Percentiles rank a stretch among this genome's conserved stretches.
These are phyloP conservation scores for Datura wrightii DNA, from an alignment of 257 asterid genomes.

Conservation along the genomic window DNA sequence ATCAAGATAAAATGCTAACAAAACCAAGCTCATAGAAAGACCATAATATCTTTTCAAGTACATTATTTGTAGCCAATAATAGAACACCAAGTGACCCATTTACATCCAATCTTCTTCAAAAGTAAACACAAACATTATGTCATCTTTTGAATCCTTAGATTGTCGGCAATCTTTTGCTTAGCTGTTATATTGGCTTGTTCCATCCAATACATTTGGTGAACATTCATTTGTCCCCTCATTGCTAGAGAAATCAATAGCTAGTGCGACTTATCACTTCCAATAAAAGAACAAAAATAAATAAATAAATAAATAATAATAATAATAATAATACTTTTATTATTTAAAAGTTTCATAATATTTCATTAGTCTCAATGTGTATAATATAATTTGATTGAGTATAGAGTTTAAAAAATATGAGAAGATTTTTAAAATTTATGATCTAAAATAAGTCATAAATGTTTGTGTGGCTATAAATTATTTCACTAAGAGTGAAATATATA, in stretches of 20 bases:
- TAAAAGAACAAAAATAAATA: too few relatives aligned
- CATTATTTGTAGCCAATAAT: background rate
- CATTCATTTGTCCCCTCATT: background rate
- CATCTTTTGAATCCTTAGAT: background rate
- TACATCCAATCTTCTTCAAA: background rate
- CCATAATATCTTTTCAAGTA: background rate
- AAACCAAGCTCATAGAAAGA: background rate
- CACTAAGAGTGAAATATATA: too few relatives aligned
- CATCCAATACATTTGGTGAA: background rate
- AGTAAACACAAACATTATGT: background rate
- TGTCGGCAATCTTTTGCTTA: background rate
- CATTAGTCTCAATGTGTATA: too few relatives aligned
- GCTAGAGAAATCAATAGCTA: background rate
- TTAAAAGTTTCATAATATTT: too few relatives aligned
- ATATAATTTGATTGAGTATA: too few relatives aligned
- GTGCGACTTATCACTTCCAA: background rate
- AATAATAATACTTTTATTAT: background rate
- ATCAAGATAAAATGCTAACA: background rate
- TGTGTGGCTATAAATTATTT: too few relatives aligned
- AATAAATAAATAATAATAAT: too few relatives aligned
- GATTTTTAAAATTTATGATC: too few relatives aligned
- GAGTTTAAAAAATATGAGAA: too few relatives aligned
- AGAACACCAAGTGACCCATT: background rate
- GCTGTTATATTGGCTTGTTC: constrained; percentile 4
- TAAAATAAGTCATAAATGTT: too few relatives aligned